phyloP scores from a whole-genome alignment of 208 protist genomes.

The Crithidia acanthocephali region DNA sequence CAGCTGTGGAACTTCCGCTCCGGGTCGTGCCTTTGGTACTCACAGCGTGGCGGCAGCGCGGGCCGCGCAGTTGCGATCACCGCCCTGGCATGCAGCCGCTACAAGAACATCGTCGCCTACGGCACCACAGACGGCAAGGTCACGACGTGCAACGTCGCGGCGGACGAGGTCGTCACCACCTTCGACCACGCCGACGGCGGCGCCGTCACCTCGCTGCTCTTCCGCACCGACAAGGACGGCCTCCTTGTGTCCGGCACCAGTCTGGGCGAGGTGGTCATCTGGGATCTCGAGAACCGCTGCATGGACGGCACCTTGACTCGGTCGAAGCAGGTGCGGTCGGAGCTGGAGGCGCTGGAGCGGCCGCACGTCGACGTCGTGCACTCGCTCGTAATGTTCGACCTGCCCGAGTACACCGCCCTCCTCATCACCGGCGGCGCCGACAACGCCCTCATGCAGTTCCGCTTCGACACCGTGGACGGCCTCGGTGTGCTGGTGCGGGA shows the following conservation, averaged over 20 bases:
- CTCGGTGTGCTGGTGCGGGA: conserved; percentile 79
- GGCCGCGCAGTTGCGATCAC: conserved; percentile 39
- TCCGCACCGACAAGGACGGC: conserved; percentile 80
- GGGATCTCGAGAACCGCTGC: conserved; percentile 82
- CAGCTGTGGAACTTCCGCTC: conserved; percentile 91
- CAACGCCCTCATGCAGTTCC: conserved; percentile 90
- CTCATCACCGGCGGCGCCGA: conserved; percentile 88
- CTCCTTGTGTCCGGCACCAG: conserved; percentile 78
- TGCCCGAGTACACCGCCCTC: conserved; percentile 37
- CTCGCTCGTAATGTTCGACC: conserved; percentile 69
- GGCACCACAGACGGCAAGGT: conserved; percentile 77
- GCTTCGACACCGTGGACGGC: conserved; percentile 91
- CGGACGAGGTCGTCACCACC: conserved; percentile 67
- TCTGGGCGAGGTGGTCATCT: conserved; percentile 80
- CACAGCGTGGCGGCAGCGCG: conserved; percentile 13
- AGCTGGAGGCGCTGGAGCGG: conserved; percentile 65
- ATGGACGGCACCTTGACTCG: conserved; percentile 88
- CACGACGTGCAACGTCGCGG: conserved; percentile 66
- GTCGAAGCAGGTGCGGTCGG: conserved; percentile 71
- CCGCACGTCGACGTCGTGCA: conserved; percentile 81
- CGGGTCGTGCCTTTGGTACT: conserved; percentile 75
- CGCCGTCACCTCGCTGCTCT: conserved; percentile 82
- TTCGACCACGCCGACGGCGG: conserved; percentile 66
- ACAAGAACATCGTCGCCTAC: conserved; percentile 89
- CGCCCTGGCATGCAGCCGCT: conserved; percentile 62